Percentiles rank a stretch among this genome's conserved stretches.
Conservation (phyloP, 2,329 filamentous ascomycete species). For the Pestalotiopsis sp. region DNA sequence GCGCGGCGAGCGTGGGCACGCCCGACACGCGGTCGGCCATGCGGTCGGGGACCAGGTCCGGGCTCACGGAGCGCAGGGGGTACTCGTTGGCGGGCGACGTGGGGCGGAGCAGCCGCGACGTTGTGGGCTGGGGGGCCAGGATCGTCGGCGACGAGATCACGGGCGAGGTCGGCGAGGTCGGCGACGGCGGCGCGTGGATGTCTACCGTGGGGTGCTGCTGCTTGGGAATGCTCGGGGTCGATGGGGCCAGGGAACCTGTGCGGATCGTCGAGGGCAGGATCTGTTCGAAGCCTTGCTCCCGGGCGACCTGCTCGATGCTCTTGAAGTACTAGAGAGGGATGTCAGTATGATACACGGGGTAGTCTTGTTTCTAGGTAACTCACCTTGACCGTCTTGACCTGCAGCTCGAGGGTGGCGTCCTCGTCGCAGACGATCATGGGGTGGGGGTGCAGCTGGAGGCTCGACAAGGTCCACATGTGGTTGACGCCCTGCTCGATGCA, state of each 20-base stretch:
- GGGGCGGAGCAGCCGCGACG: slow-evolving; percentile 53
- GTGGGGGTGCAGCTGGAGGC: slow-evolving; percentile 77
- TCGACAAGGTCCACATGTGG: slow-evolving; percentile 88
- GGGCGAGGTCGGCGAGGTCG: slow-evolving; percentile 9
- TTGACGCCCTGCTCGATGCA: slow-evolving; percentile 82
- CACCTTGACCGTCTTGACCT: slow-evolving; percentile 71
- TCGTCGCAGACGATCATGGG: slow-evolving; percentile 84
- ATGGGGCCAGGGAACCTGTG: slow-evolving; percentile 40
- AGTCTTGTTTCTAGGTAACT: slow-evolving; percentile 13
- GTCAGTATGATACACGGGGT: slow-evolving; percentile 1
- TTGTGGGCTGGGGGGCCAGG: slow-evolving; percentile 54
- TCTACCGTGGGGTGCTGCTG: slow-evolving; percentile 39
- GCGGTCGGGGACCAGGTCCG: slow-evolving; percentile 61
- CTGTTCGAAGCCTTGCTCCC: slow-evolving; percentile 56
- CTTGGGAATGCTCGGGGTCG: slow-evolving; percentile 11
- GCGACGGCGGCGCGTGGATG: slow-evolving; percentile 29
- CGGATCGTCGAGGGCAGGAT: slow-evolving; percentile 57
- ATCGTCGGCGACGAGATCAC: slow-evolving; percentile 41
- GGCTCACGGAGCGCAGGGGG: slow-evolving; percentile 54
- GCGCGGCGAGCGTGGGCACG: slow-evolving; percentile 41
- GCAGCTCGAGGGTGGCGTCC: slow-evolving; percentile 71
- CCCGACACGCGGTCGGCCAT: slow-evolving; percentile 57
- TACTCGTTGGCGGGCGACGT: slow-evolving; percentile 55
- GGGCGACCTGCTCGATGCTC: slow-evolving; percentile 66
- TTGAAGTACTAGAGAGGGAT: slow-evolving; percentile 61